These are phyloP conservation scores for Xanthoceras sorbifolium DNA, from an alignment of 345 rosid genomes.

Conservation along the genomic window DNA sequence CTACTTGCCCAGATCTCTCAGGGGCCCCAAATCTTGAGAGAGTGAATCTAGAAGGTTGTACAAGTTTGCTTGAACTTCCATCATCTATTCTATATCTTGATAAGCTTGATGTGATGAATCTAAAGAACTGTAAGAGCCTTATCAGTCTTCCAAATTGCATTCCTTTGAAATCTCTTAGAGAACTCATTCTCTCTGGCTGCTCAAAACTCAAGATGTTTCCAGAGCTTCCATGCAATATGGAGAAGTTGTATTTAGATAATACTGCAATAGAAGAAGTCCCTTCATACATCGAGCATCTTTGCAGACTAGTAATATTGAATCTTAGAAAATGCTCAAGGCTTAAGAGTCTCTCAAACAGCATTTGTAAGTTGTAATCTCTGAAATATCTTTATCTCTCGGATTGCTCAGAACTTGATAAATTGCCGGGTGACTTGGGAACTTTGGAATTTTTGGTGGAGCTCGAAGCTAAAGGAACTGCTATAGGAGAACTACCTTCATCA, in stretches of 20 bases:
- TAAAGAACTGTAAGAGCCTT: conserved; percentile 21
- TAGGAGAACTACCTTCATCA: too few species aligned
- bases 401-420: background rate
- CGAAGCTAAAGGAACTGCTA: too few species aligned
- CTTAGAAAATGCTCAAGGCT: background rate
- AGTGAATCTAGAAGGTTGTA: conserved; percentile 14
- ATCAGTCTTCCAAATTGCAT: conserved; percentile 7
- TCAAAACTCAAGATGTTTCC: conserved; percentile 19
- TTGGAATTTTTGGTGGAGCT: too few species aligned
- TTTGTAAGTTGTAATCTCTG: conserved; percentile 10
- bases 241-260: background rate
- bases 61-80: conserved; percentile 13
- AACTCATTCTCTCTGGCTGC: conserved; percentile 15
- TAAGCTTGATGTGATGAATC: background rate
- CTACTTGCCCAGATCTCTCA: conserved; percentile 14
- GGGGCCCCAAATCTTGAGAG: background rate
- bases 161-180: background rate
- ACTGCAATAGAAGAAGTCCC: conserved; percentile 11
- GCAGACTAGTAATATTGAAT: background rate
- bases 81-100: conserved; percentile 15
- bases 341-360: background rate
- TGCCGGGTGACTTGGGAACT: background rate
- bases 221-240: conserved; percentile 1
- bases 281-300: background rate
- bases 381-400: background rate